Base-by-base conservation (phyloP, 179 eudicot genomes). In the Gypsophila paniculata region DNA sequence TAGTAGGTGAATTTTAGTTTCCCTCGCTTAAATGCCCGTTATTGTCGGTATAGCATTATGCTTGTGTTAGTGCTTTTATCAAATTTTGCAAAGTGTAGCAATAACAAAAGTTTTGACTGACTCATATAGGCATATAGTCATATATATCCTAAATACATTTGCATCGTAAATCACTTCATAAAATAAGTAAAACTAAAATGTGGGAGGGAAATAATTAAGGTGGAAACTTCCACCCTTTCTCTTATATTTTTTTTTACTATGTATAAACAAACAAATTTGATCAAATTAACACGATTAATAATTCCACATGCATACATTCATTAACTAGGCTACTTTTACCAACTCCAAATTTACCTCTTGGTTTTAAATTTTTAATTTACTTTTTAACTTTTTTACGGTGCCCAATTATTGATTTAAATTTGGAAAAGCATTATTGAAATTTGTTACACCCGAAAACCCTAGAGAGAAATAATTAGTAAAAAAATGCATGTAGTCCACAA, bases 161-260 rank as follows among this genome's bases (percentile, higher is more conserved):
- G 26, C 29, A n/a, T 64, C 21, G 34, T 64, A 64, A 12, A 13
- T 64, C 19, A 42, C 19, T 38, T 10, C 25, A 13, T 64, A 42
- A 13, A 42, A 29, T 12, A 22, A 65, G 54, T 19, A 32, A 62
- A n/a, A 61, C 66, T 34, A 61, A 15, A 61, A 61, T 23, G 49
- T 68, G 62, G 61, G 64, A 39, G 53, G 63, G 63, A 69, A 75
- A 53, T 32, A 62, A 17, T 54, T n/a, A n/a, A n/a, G n/a, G 51
- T 34, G 61, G 55, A 55, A 64, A 29, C 55, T 69, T 49, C 61
- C 36, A 49, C 13, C 17, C 48, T 13, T 34, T 13, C 4, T 21
- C 4, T 21, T 48, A 5, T 32, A 14, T 69, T 61, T 46, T 7
- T 21, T 42, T 42, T 65, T 65, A 65, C 69, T 64, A 38, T 64